A percentile compares a stretch with the other conserved stretches of the same genome.
phyloP scores from a whole-genome alignment of 345 rosid species.

The Draba incana region DNA sequence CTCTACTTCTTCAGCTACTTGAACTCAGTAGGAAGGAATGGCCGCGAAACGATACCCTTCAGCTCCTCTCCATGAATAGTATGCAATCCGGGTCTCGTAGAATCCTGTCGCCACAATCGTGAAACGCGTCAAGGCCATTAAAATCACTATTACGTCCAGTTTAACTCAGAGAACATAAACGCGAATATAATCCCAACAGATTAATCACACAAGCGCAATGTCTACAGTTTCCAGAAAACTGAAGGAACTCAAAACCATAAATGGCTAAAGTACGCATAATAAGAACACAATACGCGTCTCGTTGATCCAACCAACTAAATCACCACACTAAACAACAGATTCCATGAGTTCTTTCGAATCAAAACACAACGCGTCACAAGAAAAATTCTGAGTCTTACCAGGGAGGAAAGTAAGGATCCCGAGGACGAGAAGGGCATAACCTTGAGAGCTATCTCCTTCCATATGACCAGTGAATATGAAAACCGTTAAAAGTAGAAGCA shows the following conservation, averaged over 20 bases:
- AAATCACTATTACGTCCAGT: background rate
- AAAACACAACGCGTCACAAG: background rate
- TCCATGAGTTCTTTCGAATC: background rate
- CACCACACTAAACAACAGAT: conserved; percentile 12
- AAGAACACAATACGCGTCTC: background rate
- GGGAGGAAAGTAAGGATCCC: conserved; percentile 87
- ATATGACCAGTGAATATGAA: conserved; percentile 85
- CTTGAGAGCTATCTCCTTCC: conserved; percentile 85
- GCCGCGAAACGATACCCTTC: conserved; percentile 78
- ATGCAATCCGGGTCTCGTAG: conserved; percentile 86
- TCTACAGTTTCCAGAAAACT: background rate
- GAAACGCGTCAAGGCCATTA: conserved; percentile 14
- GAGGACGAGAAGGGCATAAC: conserved; percentile 72
- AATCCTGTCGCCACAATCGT: conserved; percentile 58
- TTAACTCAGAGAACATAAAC: conserved; percentile 3
- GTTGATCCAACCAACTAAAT: background rate
- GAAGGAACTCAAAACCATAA: background rate
- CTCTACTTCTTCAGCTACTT: conserved; percentile 15
- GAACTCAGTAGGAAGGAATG: conserved; percentile 71
- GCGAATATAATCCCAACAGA: too few species aligned
- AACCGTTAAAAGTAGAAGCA: conserved; percentile 69
- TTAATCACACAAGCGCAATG: background rate
- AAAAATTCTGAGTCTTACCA: conserved; percentile 44
- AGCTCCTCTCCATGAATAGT: conserved; percentile 90
- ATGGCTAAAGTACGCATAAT: background rate